phyloP scores from a whole-genome alignment of 169 alveolate genomes.

The Miamiensis avidus region DNA sequence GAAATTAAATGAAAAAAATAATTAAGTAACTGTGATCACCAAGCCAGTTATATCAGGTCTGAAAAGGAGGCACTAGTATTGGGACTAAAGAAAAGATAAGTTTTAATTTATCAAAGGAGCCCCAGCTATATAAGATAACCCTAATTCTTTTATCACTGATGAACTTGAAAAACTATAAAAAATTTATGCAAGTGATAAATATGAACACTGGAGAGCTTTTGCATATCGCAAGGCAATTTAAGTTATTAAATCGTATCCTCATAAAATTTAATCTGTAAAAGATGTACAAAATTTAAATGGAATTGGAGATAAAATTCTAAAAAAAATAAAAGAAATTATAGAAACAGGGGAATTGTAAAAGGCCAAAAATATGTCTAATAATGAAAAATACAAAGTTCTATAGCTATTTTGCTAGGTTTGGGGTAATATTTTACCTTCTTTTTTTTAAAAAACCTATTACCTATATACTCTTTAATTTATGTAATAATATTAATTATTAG shows the following conservation, averaged over 20 bases:
- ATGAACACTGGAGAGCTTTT: conserved; percentile 68
- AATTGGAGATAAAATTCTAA: conserved; percentile 74
- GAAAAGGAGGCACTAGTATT: conserved; percentile 39
- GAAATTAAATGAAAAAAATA: background rate
- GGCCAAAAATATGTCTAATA: conserved; percentile 55
- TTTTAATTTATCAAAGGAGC: conserved; percentile 56
- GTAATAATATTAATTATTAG: too few species aligned
- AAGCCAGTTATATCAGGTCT: background rate
- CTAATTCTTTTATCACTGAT: conserved; percentile 15
- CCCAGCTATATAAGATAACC: background rate
- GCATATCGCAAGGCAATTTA: conserved; percentile 79
- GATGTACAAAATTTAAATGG: conserved; percentile 61
- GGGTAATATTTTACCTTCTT: too few species aligned
- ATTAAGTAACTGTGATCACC: too few species aligned
- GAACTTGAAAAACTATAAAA: conserved; percentile 64
- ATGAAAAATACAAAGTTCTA: conserved; percentile 58
- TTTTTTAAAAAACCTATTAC: too few species aligned
- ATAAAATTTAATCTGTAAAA: conserved; percentile 62
- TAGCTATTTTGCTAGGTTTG: conserved; percentile 67
- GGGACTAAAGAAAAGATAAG: conserved; percentile 56
- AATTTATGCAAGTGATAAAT: conserved; percentile 62
- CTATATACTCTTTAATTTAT: too few species aligned
- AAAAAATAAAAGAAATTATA: conserved; percentile 78
- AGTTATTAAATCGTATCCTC: conserved; percentile 55
- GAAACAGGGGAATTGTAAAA: conserved; percentile 72